Evolutionary conservation across 257 asterid genomes (phyloP), one percentile per base, ranked within the genome.

Genomic region (Haberlea rhodopensis): DNA sequence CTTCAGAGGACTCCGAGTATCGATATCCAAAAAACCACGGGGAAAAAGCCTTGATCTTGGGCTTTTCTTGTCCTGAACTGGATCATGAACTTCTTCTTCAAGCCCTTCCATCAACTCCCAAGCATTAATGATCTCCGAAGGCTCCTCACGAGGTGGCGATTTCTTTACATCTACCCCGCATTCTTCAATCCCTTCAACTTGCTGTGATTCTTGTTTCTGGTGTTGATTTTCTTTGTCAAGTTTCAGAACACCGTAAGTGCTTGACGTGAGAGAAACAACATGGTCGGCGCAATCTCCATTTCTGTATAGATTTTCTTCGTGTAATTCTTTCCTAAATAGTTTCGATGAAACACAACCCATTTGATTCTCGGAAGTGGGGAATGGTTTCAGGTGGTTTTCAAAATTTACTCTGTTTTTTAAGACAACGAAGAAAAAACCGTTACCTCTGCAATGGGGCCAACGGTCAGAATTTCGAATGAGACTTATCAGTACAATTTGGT

Each of bases 21-120:
- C 91, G 19, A 72, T 59, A 10, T 82, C 86, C 15, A 45, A 24
- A 18, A 82, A 78, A 1, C 74, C 76, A 18, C 84, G 83, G 5
- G 78, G 46, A 53, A 77, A 76, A 60, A 26, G 72, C 63, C 80
- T 67, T 28, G 95, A 43, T 64, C 80, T 88, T 0, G 96, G 95
- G 75, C 91, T 85, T 25, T 61, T 84, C 69, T 76, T 87, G 1
- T 77, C 75, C 16, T 69, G 77, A 24, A 71, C 74, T 0, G 60
- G 67, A 29, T 13, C 61, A 5, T 83, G 75, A 1, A 69, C 73
- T 68, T 77, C 83, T 62, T 92, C 96, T 55, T 92, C 97, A 11
- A 94, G 94, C 4, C 87, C 99, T 65, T 87, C 87, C 99, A 92
- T 92, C 0, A 92, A 83, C 78, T 92, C 99, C 99, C 97, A 92